These are phyloP conservation scores for Monosporascus sp. DNA, from an alignment of 2,329 filamentous ascomycete genomes.

Conservation along the genomic window DNA sequence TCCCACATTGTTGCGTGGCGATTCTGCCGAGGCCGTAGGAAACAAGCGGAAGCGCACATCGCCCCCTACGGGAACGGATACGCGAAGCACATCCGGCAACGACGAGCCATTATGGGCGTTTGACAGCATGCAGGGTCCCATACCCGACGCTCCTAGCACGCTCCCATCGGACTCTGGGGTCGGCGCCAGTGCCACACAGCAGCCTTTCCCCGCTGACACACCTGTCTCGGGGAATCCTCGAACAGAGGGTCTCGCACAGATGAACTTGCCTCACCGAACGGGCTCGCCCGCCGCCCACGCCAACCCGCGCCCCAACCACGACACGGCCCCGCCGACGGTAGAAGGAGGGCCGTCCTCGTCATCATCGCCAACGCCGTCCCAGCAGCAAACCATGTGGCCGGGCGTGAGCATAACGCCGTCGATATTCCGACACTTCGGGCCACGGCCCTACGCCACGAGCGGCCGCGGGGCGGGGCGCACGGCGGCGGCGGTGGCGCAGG, in stretches of 20 bases:
- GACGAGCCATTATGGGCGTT: slow-evolving; percentile 6
- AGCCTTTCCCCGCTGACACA: background rate
- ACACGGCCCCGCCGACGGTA: background rate
- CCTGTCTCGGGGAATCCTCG: no score
- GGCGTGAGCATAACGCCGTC: background rate
- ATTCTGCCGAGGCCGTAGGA: background rate
- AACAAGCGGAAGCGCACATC: slow-evolving; percentile 14
- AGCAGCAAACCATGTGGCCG: background rate
- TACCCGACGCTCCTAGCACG: slow-evolving; percentile 2
- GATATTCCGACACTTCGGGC: slow-evolving; percentile 5
- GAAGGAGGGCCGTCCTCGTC: background rate
- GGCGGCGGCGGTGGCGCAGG: background rate
- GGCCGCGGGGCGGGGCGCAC: slow-evolving; percentile 5
- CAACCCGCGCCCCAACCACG: background rate
- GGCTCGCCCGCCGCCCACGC: slow-evolving; percentile 4
- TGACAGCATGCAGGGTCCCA: background rate
- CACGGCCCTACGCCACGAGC: slow-evolving; percentile 9
- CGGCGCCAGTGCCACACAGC: background rate
- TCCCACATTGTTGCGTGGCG: background rate
- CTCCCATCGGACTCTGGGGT: background rate
- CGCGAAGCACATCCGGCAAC: background rate
- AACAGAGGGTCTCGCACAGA: background rate
- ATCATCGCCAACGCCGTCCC: background rate
- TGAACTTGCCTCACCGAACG: slow-evolving; percentile 8
- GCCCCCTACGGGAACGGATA: background rate